These are phyloP conservation scores for Clohesyomyces aquaticus DNA, from an alignment of 495 filamentous ascomycete species.

Conservation along the genomic window DNA sequence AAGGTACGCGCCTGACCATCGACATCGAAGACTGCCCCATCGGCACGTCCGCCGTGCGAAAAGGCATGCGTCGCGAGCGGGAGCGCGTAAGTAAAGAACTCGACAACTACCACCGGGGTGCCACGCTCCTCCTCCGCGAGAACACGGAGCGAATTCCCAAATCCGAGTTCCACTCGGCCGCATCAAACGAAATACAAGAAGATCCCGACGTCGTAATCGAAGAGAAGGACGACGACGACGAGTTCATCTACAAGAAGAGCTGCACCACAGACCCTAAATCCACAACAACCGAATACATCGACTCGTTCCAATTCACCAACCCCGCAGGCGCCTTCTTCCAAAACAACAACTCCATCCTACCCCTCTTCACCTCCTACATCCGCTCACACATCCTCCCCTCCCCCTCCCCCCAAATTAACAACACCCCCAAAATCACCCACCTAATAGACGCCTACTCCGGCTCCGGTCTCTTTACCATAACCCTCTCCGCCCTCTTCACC, in stretches of 20 bases:
- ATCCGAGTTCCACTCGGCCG: conserved; percentile 35
- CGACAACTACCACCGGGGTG: conserved; percentile 73
- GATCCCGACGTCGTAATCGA: conserved; percentile 40
- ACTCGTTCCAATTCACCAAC: conserved; percentile 82
- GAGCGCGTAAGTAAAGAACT: conserved; percentile 70
- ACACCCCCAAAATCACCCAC: conserved; percentile 62
- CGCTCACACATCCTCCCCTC: conserved; percentile 73
- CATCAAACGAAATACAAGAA: conserved; percentile 22
- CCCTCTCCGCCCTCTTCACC: conserved; percentile 79
- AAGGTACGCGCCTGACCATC: conserved; percentile 70
- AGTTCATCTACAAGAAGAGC: conserved; percentile 74
- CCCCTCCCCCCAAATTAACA: conserved; percentile 6
- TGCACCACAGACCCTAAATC: conserved; percentile 86
- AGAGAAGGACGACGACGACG: conserved; percentile 43
- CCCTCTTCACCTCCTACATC: conserved; percentile 86
- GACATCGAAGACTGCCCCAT: conserved; percentile 99
- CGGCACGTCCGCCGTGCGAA: conserved; percentile 79
- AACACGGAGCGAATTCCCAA: conserved; percentile 72
- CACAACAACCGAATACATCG: conserved; percentile 81
- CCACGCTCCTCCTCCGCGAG: conserved; percentile 87
- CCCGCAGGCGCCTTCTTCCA: conserved; percentile 96
- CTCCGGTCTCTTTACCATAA: conserved; percentile 95
- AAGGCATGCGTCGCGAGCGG: conserved; percentile 75
- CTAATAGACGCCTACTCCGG: conserved; percentile 97
- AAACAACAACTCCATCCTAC: conserved; percentile 99